Evolutionary conservation across 2,329 filamentous ascomycete genomes (phyloP), one percentile per base, ranked within the genome.

Genomic region (Sporothrix pseudoabietina): DNA sequence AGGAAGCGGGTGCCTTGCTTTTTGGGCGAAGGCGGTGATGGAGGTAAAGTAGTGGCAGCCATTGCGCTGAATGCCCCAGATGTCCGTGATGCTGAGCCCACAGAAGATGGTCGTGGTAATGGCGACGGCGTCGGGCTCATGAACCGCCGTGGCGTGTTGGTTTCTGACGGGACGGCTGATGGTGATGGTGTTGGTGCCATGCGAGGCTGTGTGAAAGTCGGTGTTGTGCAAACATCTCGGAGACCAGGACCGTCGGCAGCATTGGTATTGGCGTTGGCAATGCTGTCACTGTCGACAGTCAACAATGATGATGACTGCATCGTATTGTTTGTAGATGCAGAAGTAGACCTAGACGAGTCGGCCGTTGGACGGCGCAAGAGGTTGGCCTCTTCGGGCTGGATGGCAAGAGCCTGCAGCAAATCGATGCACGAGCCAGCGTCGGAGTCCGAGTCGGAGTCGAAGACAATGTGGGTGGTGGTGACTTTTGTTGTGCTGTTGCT

Each of bases 341-440:
- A 70, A 16, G 59, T 19, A 14, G 47, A 65, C 12, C 39, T 22
- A 14, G 47, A 65, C 12, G 47, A 70, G 14, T 52, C 41, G 70
- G 71, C 1, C 16, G 74, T 41, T 54, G 30, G 47, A n/a, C 54
- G 54, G 32, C 65, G 73, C 44, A 72, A 66, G 16, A 54, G 41
- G n/a, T n/a, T 44, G 16, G 69, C 68, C 54, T 75, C 74, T 68
- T 74, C 75, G 41, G 76, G 75, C 61, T 78, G 76, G 8, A 78
- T 74, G 2, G 78, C 77, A 61, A 80, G 78, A 32, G 78, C 78
- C 75, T 81, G 79, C 35, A 78, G 74, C 6, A 78, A 73, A 54
- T 81, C 78, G 41, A 80, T 76, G 39, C 71, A 74, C 57, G 71
- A 68, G 70, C 78, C 30, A 77, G 77, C 26, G 52, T 71, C 69